Percentiles rank a stretch among this genome's conserved stretches.
Conservation (phyloP, 257 asterid species). For the Jacaranda copaia region DNA sequence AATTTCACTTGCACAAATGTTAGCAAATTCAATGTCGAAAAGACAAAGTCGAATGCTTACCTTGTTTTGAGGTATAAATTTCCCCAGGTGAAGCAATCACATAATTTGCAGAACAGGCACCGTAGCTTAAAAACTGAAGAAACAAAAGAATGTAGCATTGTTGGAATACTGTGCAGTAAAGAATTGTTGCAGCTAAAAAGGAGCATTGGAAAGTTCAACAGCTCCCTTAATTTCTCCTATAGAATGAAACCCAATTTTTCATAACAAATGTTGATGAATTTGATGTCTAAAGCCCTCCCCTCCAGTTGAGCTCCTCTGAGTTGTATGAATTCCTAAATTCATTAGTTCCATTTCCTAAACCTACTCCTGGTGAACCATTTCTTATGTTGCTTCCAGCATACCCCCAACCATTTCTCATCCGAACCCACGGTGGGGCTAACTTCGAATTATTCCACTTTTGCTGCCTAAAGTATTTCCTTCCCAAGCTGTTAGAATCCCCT, state of each 20-base stretch:
- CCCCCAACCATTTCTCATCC: constrained; percentile 66
- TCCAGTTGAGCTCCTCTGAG: constrained; percentile 47
- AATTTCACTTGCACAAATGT: neutral
- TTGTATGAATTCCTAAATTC: constrained; percentile 45
- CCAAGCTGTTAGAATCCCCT: constrained; percentile 56
- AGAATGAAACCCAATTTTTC: constrained; percentile 43
- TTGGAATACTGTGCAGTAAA: constrained; percentile 44
- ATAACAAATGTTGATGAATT: constrained; percentile 43
- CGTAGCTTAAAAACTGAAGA: constrained; percentile 25
- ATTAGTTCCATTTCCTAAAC: constrained; percentile 35
- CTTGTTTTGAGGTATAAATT: constrained; percentile 1
- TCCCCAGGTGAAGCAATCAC: constrained; percentile 1
- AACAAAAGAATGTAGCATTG: constrained; percentile 42
- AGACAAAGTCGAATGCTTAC: constrained; percentile 10
- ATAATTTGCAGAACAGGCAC: constrained; percentile 4
- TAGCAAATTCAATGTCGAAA: neutral
- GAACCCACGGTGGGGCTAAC: constrained; percentile 65
- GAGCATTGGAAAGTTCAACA: constrained; percentile 46
- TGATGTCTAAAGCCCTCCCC: constrained; percentile 43
- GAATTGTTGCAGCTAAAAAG: constrained; percentile 53
- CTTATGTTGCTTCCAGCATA: constrained; percentile 31
- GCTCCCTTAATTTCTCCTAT: constrained; percentile 50
- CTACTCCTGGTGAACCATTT: constrained; percentile 34
- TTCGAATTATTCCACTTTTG: constrained; percentile 61
- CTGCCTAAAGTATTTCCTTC: constrained; percentile 71